Base-by-base conservation (phyloP, 2,329 filamentous ascomycete genomes). In the Podosphaera xanthii region DNA sequence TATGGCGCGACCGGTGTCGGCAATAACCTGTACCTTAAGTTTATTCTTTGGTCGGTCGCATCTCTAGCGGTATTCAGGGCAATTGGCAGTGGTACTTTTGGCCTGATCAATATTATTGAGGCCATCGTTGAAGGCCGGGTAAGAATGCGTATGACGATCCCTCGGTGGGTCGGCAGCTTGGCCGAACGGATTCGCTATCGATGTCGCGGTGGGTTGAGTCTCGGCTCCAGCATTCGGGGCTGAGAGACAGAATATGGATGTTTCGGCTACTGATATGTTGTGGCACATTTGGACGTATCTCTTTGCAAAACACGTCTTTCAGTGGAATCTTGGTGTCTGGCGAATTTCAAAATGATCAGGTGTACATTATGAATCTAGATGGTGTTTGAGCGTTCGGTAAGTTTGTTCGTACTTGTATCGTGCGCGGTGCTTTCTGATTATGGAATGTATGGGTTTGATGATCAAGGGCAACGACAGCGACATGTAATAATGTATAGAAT, bases 1-100 rank as follows among this genome's bases (percentile, higher is more conserved):
- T 98, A 96, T 72, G 80, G 80, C 53, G 76, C 78, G 61, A 79
- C 77, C 55, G 74, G 81, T 48, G 83, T 94, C 57, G 83, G 83
- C 5, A 78, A 83, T 66, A 98, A 98, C 74, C 82, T 86, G 69
- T 98, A 98, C 71, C 78, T 98, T 50, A 84, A 83, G 42, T 92
- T 97, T 72, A 87, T 98, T 68, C 77, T 98, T 31, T 98, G 92
- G 92, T 76, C 80, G 36, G 92, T 98, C 12, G 92, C 92, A 0
- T 77, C 78, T 0, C 73, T 98, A 34, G 92, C 94, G 0, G 74
- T 92, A 5, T 95, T 98, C 77, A 81, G 92, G 63, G 90, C 88
- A 0, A 70, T 96, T 1, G 92, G 92, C 0, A 84, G 79, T 8
- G 83, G 82, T 0, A 80, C 87, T 0, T 98, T 94, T 72, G 83